Base-by-base conservation (phyloP, 2,329 filamentous ascomycete species). In the Ophiostoma populinum region DNA sequence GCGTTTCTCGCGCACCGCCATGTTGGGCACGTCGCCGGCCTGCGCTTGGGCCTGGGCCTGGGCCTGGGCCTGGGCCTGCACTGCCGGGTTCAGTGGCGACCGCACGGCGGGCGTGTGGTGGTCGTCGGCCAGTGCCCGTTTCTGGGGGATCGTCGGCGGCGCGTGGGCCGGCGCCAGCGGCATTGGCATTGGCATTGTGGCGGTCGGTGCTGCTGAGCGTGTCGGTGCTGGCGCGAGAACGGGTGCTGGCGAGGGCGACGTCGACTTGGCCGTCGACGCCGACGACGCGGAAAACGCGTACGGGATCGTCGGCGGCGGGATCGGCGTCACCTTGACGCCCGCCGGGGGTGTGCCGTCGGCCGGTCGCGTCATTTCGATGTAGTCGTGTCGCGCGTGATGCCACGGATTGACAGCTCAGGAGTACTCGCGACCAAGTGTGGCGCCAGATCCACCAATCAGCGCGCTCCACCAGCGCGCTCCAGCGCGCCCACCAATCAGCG, bases 61-160 rank as follows among this genome's bases (percentile, higher is more conserved):
- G 51, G 21, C n/a, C 37, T n/a, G n/a, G 34, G 8, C n/a, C n/a
- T n/a, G n/a, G n/a, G n/a, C n/a, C n/a, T n/a, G n/a, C n/a, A 39
- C 26, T 30, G 77, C 71, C 31, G 75, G 73, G 46, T 85, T 85
- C 42, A 86, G 66, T 19, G 79, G 79, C 9, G 80, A 86, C 3
- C 79, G 72, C 2, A 83, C 63, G 10, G 73, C 65, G 5, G 80
- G 79, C 41, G 66, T 66, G 53, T 85, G 74, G 49, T 71, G 71
- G 46, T 80, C 76, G 41, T 80, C 75, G 20, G 39, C 41, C 3
- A 78, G 61, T 16, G 62, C 58, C 40, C 75, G 72, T 48, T 80
- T 80, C 49, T 76, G 66, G 4, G 74, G 70, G 17, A 76, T 57
- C 8, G 62, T 35, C 4, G 39, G 35, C 4, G 32, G 35, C 20